Conservation (phyloP, 331 rosid species). For the Acacia pycnantha region DNA sequence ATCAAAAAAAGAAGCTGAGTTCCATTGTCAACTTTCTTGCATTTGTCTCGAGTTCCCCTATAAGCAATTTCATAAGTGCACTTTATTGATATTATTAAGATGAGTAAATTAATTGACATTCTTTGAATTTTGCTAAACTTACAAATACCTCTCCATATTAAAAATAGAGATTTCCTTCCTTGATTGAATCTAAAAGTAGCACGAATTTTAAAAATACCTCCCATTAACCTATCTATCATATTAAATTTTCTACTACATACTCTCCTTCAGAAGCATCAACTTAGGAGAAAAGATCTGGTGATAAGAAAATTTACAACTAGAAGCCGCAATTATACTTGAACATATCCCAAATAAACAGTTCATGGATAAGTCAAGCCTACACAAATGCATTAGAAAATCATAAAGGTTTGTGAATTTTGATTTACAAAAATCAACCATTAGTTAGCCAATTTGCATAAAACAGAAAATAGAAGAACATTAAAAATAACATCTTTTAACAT, state of each 20-base stretch:
- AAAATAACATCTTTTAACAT: neutral
- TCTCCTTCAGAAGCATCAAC: neutral
- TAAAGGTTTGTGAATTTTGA: neutral
- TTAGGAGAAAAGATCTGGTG: neutral
- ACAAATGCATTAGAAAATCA: neutral
- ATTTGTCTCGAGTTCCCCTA: neutral
- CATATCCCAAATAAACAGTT: neutral
- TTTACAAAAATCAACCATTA: neutral
- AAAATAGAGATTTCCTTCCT: neutral
- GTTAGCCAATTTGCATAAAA: neutral
- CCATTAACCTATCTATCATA: neutral
- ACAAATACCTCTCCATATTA: neutral
- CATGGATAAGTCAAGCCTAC: neutral
- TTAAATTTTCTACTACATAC: neutral
- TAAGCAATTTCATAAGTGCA: conserved; percentile 16
- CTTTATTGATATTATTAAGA: neutral
- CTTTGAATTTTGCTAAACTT: neutral
- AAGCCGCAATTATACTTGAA: neutral
- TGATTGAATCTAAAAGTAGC: neutral
- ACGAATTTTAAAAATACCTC: neutral
- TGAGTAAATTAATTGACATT: neutral
- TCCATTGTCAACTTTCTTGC: neutral
- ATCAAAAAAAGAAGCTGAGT: neutral
- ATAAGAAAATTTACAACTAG: neutral
- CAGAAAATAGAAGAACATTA: neutral